phyloP scores from a whole-genome alignment of 305 asterid genomes.

The Plantago lanceolata region DNA sequence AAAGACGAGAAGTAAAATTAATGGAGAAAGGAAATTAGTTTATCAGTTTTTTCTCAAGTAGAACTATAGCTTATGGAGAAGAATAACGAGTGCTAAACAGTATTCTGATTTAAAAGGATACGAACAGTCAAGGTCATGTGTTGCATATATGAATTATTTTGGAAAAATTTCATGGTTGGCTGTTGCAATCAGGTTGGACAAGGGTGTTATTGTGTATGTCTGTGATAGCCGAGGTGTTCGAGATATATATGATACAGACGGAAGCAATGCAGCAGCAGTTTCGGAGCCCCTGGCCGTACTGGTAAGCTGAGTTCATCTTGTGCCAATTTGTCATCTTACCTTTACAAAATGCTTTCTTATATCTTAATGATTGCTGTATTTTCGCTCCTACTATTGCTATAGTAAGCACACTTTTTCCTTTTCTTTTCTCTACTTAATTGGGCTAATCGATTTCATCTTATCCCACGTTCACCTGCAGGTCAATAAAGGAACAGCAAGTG shows the following conservation, averaged over 20 bases:
- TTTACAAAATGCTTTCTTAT: not conserved
- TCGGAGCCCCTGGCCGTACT: conserved; percentile 87
- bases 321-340: not conserved
- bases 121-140: not conserved
- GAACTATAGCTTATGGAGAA: no score
- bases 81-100: no score
- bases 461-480: conserved; percentile 41
- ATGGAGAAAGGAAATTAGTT: no score
- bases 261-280: conserved; percentile 73
- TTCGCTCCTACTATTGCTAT: no score
- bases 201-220: conserved; percentile 92
- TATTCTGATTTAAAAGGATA: no score
- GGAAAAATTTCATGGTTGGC: conserved; percentile 13
- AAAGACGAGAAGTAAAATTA: no score
- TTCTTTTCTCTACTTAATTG: not conserved
- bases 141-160: not conserved
- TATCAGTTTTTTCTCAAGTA: no score
- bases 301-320: conserved; percentile 40
- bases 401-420: no score
- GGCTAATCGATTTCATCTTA: not conserved
- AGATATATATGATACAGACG: conserved; percentile 94
- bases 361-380: no score
- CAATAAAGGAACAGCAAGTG: conserved; percentile 97
- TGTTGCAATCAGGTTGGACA: conserved; percentile 66
- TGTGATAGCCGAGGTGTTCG: conserved; percentile 95